Percentiles rank a stretch among this genome's conserved stretches.
Evolutionary conservation across 768 basidiomycete genomes (phyloP).

Genomic region (Fistulinella prunicolor): DNA sequence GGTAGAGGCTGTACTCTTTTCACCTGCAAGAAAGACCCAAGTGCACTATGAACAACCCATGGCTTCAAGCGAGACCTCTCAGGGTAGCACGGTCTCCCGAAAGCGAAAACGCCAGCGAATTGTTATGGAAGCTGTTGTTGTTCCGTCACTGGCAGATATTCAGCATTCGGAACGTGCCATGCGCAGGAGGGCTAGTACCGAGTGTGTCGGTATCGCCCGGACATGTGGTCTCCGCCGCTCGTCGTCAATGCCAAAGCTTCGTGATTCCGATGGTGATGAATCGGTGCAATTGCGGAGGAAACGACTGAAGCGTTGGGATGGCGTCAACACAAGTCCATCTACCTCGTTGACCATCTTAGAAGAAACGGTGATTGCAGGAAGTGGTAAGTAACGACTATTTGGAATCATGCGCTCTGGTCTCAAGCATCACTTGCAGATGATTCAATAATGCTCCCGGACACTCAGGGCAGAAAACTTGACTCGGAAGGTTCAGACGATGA

Average conservation of each 20-base stretch:
- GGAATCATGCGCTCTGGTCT: neutral
- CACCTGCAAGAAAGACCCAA: conserved; percentile 16
- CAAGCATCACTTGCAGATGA: conserved; percentile 38
- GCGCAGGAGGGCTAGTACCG: conserved; percentile 22
- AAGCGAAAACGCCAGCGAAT: conserved; percentile 48
- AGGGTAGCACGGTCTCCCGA: conserved; percentile 3
- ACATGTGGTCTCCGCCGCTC: conserved; percentile 25
- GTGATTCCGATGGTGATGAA: conserved; percentile 16
- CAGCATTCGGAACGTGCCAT: conserved; percentile 16
- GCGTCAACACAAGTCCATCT: conserved; percentile 12
- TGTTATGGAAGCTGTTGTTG: conserved; percentile 51
- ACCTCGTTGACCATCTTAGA: conserved; percentile 21
- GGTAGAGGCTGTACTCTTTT: conserved; percentile 23
- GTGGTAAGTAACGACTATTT: conserved; percentile 24
- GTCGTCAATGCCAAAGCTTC: conserved; percentile 22
- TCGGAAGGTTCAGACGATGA: conserved; percentile 60
- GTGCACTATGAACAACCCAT: neutral
- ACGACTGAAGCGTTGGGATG: conserved; percentile 25
- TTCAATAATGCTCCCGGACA: conserved; percentile 38
- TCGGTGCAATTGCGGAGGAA: conserved; percentile 14
- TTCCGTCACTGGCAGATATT: conserved; percentile 38
- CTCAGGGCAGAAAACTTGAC: neutral
- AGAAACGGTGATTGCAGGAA: conserved; percentile 33
- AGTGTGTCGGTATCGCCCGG: neutral
- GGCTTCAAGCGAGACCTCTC: conserved; percentile 3